These are phyloP conservation scores for Tylopilus orsonianus DNA, from an alignment of 1,284 basidiomycete species.

Conservation along the genomic window DNA sequence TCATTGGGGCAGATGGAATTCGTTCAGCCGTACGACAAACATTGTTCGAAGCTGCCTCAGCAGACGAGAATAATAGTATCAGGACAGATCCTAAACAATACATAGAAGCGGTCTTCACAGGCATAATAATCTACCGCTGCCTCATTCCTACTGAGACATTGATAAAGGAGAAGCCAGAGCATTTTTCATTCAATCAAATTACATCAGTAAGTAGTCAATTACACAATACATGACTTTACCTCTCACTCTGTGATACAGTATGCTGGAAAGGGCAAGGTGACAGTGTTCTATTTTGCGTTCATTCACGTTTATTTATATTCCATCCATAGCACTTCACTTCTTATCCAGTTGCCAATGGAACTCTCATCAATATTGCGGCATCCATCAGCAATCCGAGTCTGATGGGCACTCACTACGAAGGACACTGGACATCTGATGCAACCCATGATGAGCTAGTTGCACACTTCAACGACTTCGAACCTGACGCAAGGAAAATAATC, in stretches of 20 bases:
- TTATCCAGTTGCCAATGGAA: constrained; percentile 45
- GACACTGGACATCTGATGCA: constrained; percentile 37
- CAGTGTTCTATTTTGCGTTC: not conserved
- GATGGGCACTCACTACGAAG: constrained; percentile 36
- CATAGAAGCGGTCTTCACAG: constrained; percentile 19
- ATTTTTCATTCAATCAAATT: constrained; percentile 8
- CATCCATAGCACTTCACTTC: constrained; percentile 37
- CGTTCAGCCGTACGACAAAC: constrained; percentile 21
- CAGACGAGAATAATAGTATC: not conserved
- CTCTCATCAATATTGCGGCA: constrained; percentile 43
- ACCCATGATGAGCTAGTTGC: constrained; percentile 30
- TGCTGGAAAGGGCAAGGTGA: constrained; percentile 16
- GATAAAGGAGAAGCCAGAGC: constrained; percentile 5
- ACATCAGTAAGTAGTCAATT: constrained; percentile 10
- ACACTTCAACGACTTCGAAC: constrained; percentile 42
- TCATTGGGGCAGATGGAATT: constrained; percentile 21
- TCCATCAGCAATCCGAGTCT: constrained; percentile 36
- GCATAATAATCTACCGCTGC: constrained; percentile 15
- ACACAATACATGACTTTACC: too few relatives aligned
- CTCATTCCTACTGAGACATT: constrained; percentile 20
- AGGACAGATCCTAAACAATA: constrained; percentile 12
- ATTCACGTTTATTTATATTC: not conserved
- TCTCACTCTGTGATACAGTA: constrained; percentile 11
- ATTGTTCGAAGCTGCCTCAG: constrained; percentile 16
- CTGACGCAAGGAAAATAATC: constrained; percentile 40